Evolutionary conservation across 768 basidiomycete genomes (phyloP).

Genomic region (Termitomyces titanicus): DNA sequence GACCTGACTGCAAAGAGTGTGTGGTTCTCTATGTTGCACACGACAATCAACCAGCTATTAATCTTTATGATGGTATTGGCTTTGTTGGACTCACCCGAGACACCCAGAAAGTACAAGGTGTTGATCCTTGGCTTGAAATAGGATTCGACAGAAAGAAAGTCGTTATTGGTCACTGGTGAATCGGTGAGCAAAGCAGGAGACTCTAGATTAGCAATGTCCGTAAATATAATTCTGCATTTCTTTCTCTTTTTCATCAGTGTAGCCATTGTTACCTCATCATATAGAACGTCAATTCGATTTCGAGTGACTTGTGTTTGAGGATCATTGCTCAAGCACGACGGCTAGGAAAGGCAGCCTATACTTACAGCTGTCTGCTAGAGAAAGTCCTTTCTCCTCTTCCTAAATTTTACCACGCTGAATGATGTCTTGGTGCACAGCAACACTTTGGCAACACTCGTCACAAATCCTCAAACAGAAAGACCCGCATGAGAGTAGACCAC

Average conservation of each 20-base stretch:
- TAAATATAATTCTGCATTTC: too few relatives aligned
- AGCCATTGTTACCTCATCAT: too few relatives aligned
- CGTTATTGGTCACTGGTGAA: conserved; percentile 66
- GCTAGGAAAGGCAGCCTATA: conserved; percentile 24
- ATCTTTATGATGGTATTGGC: conserved; percentile 66
- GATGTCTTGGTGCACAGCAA: conserved; percentile 50
- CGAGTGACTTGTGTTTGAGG: neutral
- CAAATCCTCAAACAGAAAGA: conserved; percentile 49
- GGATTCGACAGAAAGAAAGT: conserved; percentile 51
- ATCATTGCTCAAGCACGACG: conserved; percentile 2
- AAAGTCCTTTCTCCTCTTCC: conserved; percentile 36
- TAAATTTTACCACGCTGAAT: conserved; percentile 46
- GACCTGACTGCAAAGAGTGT: conserved; percentile 30
- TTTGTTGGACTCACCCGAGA: conserved; percentile 49
- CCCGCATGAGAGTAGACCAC: conserved; percentile 52
- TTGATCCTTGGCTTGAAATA: conserved; percentile 55
- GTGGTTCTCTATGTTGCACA: conserved; percentile 69
- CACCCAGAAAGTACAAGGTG: conserved; percentile 27
- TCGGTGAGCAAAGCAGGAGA: neutral
- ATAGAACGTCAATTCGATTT: neutral
- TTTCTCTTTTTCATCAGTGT: too few relatives aligned
- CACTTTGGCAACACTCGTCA: too few relatives aligned
- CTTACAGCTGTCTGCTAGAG: conserved; percentile 40
- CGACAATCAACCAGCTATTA: conserved; percentile 46
- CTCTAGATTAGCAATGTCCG: too few relatives aligned